Base-by-base conservation (phyloP, 257 asterid genomes). In the Solanum chiquidenum region DNA sequence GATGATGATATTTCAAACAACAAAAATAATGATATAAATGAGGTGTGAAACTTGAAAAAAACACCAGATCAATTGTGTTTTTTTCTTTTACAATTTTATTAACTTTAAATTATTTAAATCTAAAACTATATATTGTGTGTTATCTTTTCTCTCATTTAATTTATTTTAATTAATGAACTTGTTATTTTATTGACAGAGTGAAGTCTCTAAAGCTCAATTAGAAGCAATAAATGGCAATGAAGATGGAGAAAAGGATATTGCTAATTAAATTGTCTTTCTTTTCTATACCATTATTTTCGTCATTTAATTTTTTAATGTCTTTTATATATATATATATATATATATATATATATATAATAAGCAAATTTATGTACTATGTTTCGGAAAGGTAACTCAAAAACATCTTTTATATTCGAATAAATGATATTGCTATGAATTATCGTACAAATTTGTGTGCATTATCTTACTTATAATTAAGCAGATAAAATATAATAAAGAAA, bases 181-280 rank as follows among this genome's bases (percentile, higher is more conserved):
- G 2, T 60, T 86, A 10, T 33, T 79, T 72, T 29, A 71, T 75
- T 74, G 87, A 12, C 93, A 92, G 95, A 93, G 20, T 91, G 89
- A 89, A 88, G 83, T 86, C 52, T 86, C 69, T 90, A 66, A 91
- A 91, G 87, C 90, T 90, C 58, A 92, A 89, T 27, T 91, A 76
- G 88, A 89, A 84, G 87, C 62, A 60, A 84, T 74, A 64, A 84
- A 8, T 64, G n/a, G 4, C 40, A 38, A 84, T 38, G 79, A 60
- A 52, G 66, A 27, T 80, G 7, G 40, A 83, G 27, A 73, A 35
- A 34, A 73, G 46, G 27, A 34, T 34, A 20, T 73, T 18, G 52
- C 82, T 74, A 23, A 52, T 49, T 49, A 35, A 34, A 18, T 20
- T 34, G 52, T 11, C 49, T 35, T 35, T 35, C 14, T 18, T 73